These are phyloP conservation scores for Cordyceps tenuipes DNA, from an alignment of 2,329 filamentous ascomycete genomes.

Conservation along the genomic window DNA sequence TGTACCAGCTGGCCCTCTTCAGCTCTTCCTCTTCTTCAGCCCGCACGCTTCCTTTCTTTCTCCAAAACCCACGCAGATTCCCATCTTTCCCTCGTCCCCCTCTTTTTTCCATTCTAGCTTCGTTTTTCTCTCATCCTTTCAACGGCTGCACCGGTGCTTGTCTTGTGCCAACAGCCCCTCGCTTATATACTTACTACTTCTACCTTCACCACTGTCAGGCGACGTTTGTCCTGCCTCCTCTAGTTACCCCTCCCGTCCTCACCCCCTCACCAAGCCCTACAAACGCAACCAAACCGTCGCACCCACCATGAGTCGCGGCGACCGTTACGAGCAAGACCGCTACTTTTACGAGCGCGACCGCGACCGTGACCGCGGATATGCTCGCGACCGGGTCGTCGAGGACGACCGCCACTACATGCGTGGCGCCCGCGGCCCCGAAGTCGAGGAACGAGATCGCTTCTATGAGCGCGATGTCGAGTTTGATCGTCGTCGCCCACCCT, in stretches of 20 bases:
- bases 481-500: conserved; percentile 37
- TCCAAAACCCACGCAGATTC: background rate
- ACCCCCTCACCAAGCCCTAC: background rate
- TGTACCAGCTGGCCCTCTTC: background rate
- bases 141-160: background rate
- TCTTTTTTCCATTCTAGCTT: background rate
- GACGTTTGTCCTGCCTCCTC: background rate
- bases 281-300: background rate
- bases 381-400: conserved; percentile 37
- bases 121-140: background rate
- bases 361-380: conserved; percentile 34
- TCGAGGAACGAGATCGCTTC: conserved; percentile 35
- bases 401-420: conserved; percentile 41
- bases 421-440: conserved; percentile 35
- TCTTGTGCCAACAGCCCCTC: background rate
- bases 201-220: background rate
- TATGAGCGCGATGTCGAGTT: conserved; percentile 32
- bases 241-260: background rate
- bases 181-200: background rate
- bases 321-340: conserved; percentile 12
- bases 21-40: background rate
- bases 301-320: conserved; percentile 11
- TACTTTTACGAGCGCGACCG: conserved; percentile 34
- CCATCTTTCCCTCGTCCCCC: background rate
- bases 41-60: background rate